These are phyloP conservation scores for Magnolia sinica DNA, from an alignment of 164 flowering plant species.

Conservation along the genomic window DNA sequence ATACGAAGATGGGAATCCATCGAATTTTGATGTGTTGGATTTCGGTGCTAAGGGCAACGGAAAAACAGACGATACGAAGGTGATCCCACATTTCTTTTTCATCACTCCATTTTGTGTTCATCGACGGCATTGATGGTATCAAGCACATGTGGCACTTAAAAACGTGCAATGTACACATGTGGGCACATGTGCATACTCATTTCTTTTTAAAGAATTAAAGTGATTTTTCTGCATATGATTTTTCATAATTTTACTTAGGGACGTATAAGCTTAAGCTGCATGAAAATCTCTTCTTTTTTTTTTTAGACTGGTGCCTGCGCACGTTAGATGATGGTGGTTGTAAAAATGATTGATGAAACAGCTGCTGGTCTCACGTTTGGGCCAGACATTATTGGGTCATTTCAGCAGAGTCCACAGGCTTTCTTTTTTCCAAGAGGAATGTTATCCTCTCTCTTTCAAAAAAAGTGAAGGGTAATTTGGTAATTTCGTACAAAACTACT, in stretches of 20 bases:
- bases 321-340: neutral
- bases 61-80: slow-evolving; percentile 80
- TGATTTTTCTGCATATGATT: neutral
- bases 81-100: slow-evolving; percentile 19
- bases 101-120: neutral
- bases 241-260: too few species aligned
- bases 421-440: neutral
- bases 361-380: neutral
- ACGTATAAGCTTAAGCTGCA: too few species aligned
- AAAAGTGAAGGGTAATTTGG: neutral
- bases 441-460: neutral
- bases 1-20: slow-evolving; percentile 24
- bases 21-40: slow-evolving; percentile 51
- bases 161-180: too few species aligned
- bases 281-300: too few species aligned
- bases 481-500: neutral
- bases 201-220: too few species aligned
- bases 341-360: neutral
- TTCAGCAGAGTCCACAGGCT: neutral
- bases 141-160: too few species aligned
- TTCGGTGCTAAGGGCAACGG: slow-evolving; percentile 96
- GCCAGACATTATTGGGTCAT: neutral
- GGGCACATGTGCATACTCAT: too few species aligned
- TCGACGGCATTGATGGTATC: too few species aligned
- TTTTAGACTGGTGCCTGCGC: neutral